Base-by-base conservation (phyloP, 306 rosid genomes). In the Gastrolobium bilobum region DNA sequence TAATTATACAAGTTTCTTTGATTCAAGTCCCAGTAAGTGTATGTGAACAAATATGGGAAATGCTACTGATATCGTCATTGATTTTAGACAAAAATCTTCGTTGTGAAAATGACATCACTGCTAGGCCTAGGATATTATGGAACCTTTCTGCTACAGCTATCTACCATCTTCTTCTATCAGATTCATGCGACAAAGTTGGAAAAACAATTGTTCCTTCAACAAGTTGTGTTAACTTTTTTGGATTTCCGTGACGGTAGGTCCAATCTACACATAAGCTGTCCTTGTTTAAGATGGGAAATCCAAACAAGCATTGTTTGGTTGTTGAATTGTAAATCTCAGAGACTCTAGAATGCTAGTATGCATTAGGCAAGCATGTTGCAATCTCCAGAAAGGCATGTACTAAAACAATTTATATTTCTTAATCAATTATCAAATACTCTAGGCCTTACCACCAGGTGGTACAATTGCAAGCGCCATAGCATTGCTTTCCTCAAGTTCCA, bases 381-480 rank as follows among this genome's bases (percentile, higher is more conserved):
- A 37, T 11, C 61, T 78, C 4, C 38, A 43, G 10, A n/a, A 53
- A 35, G 71, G 8, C 30, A 77, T 47, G n/a, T 29, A 30, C 15
- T 34, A 38, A 8, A 67, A 39, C 53, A 65, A 6, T 67, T 48
- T 10, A 48, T 76, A 71, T 64, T 65, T 35, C 4, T 13, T 48
- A n/a, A 67, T 71, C 57, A 72, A 73, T 80, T 72, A 46, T 47
- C 15, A 73, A 30, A 20, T 63, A 73, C 53, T 60, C 6, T 13
- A 53, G 14, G 47, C 61, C 93, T 35, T 83, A 95, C 99, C 98
- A 86, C 92, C 97, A 31, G 87, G 82, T 78, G 92, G 90, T 84
- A 88, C 63, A 63, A 95, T 93, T 26, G 99, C 97, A 40, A 95
- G 99, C 15, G 99, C 99, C 85, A 93, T 38, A 81, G 99, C 98